These are phyloP conservation scores for Thelephora terrestris DNA, from an alignment of 1,284 basidiomycete genomes.

Conservation along the genomic window DNA sequence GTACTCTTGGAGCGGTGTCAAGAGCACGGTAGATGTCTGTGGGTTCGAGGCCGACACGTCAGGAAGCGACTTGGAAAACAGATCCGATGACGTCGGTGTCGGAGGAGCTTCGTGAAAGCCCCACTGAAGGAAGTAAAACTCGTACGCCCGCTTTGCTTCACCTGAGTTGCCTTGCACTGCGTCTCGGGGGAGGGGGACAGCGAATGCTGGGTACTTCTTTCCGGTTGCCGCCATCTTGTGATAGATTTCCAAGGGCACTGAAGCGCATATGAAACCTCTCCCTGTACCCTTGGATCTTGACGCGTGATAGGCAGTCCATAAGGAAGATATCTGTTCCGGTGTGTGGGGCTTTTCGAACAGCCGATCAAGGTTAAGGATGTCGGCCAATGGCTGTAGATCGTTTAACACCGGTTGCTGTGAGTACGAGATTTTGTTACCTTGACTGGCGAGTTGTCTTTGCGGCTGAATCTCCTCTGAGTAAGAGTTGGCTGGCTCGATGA, in stretches of 20 bases:
- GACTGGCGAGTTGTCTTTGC: constrained; percentile 62
- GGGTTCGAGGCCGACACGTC: constrained; percentile 30
- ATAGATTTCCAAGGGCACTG: constrained; percentile 68
- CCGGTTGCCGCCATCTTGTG: constrained; percentile 56
- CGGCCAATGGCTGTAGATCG: constrained; percentile 57
- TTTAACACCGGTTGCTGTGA: not conserved
- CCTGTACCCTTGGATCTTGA: constrained; percentile 69
- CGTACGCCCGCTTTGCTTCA: constrained; percentile 46
- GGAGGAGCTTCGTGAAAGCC: constrained; percentile 60
- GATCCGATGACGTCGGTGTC: constrained; percentile 32
- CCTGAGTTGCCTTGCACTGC: constrained; percentile 18
- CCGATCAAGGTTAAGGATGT: constrained; percentile 70
- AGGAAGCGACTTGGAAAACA: constrained; percentile 27
- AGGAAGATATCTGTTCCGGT: constrained; percentile 57
- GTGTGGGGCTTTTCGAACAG: constrained; percentile 65
- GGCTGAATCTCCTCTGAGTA: constrained; percentile 11
- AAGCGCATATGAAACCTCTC: constrained; percentile 74
- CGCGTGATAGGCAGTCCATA: constrained; percentile 89
- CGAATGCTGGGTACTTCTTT: constrained; percentile 61
- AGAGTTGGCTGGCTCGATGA: constrained; percentile 4
- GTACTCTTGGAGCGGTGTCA: constrained; percentile 93
- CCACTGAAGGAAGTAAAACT: constrained; percentile 90
- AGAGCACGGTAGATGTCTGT: constrained; percentile 64
- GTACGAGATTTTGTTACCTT: constrained; percentile 34
- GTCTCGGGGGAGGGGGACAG: constrained; percentile 65